Evolutionary conservation across 495 filamentous ascomycete species (phyloP).

Genomic region (Daldinia decipiens): DNA sequence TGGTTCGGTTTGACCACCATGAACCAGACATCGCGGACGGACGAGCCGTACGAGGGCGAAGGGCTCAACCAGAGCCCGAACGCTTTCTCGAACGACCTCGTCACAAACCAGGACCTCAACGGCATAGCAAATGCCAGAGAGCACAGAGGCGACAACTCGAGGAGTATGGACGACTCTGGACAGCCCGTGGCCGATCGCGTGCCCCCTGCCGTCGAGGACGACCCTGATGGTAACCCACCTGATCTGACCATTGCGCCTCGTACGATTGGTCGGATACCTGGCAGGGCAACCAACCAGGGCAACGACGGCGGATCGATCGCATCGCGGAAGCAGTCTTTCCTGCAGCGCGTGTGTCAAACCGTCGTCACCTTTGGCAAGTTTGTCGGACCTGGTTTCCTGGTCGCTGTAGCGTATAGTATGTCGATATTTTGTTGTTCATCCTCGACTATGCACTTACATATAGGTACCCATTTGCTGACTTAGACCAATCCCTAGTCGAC

Average conservation of each 20-base stretch:
- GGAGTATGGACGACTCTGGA: conserved; percentile 45
- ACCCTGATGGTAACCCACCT: conserved; percentile 24
- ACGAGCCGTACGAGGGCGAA: conserved; percentile 60
- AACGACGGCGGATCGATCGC: conserved; percentile 16
- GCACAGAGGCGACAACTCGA: conserved; percentile 27
- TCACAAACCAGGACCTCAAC: conserved; percentile 67
- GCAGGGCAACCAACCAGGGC: neutral
- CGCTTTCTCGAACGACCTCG: conserved; percentile 62
- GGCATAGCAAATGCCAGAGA: conserved; percentile 65
- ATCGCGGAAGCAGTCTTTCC: conserved; percentile 29
- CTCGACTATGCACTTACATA: neutral
- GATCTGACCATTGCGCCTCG: conserved; percentile 28
- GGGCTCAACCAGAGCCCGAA: conserved; percentile 69
- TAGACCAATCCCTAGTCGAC: conserved; percentile 68
- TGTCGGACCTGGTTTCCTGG: conserved; percentile 86
- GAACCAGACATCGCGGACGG: conserved; percentile 66
- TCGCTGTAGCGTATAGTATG: conserved; percentile 73
- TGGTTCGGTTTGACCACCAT: conserved; percentile 47
- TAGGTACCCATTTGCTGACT: conserved; percentile 15
- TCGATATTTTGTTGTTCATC: conserved; percentile 8
- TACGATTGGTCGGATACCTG: conserved; percentile 28
- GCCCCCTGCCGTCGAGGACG: conserved; percentile 27
- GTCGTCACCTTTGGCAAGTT: conserved; percentile 77
- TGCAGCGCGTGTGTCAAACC: conserved; percentile 48
- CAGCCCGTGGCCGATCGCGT: conserved; percentile 34